Evolutionary conservation across 164 flowering plant species (phyloP).

Genomic region (Vitis rotundifolia): DNA sequence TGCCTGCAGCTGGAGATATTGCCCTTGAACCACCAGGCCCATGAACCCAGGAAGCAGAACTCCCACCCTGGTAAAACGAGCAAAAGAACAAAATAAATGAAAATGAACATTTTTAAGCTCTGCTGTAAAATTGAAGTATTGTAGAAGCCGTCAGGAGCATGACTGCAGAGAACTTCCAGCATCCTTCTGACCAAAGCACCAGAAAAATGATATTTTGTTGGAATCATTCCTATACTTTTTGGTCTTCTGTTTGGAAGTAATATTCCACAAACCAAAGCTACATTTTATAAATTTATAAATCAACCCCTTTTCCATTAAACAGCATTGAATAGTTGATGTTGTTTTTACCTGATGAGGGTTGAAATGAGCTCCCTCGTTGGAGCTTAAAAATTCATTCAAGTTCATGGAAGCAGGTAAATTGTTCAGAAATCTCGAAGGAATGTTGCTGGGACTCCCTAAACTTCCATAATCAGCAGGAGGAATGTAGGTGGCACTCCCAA

Average conservation of each 20-base stretch:
- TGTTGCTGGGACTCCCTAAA: not conserved
- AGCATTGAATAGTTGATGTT: not conserved
- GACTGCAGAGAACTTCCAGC: too few species aligned
- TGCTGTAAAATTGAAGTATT: too few species aligned
- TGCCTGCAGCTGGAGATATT: not conserved
- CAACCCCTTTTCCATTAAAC: too few species aligned
- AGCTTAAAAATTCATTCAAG: conserved; percentile 8
- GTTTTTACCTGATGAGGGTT: conserved; percentile 21
- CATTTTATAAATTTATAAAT: too few species aligned
- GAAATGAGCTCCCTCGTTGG: conserved; percentile 6
- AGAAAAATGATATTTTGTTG: too few species aligned
- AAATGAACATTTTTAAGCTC: too few species aligned
- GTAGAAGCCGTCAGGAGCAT: too few species aligned
- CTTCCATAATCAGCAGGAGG: too few species aligned
- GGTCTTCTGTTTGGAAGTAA: not conserved
- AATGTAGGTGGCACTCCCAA: too few species aligned
- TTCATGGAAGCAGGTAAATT: conserved; percentile 4
- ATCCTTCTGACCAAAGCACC: too few species aligned
- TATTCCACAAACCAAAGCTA: not conserved
- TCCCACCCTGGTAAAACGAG: conserved; percentile 14
- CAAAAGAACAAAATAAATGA: not conserved
- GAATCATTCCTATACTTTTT: too few species aligned
- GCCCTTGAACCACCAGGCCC: conserved; percentile 2
- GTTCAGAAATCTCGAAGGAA: conserved; percentile 11
- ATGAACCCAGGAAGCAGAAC: conserved; percentile 7